Evolutionary conservation across 305 asterid species (phyloP), one percentile per base, ranked within the genome.

Genomic region (Solanum aculeatissimum): DNA sequence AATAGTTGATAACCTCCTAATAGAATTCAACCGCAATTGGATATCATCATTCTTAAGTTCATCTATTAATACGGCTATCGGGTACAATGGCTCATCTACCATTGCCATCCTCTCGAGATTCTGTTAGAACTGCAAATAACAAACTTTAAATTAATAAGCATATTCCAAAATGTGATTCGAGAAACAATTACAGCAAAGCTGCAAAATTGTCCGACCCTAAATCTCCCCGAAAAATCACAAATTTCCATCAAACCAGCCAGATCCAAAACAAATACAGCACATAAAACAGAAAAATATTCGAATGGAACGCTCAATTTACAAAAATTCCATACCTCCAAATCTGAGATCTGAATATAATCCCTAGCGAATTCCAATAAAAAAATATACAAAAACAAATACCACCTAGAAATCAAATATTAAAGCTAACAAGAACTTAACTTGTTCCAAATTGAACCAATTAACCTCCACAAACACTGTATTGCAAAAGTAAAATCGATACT

Each of bases 11-110:
- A 95, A 90, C 88, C 95, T 92, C 23, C 98, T 92, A 14, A 95
- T 93, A 40, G 98, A 95, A 85, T 94, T 95, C 77, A 95, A 86
- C 84, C 98, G 86, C 42, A 94, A 91, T 81, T 94, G 98, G 83
- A 93, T 94, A 80, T 95, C 98, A 27, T 95, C 98, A 19, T 95
- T 94, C 92, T 95, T 95, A 71, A 95, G 91, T 89, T 95, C 98
- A 38, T 95, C 98, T 84, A 95, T 94, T 43, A 95, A 91, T 53
- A 95, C 98, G 8, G 98, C 98, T 89, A 95, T 95, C 18, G 98
- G 98, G 79, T 95, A 95, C 86, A 95, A 88, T 72, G 98, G 98
- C 92, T 93, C 98, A 6, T 95, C 98, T 88, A 92, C 97, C 95
- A 92, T 92, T 84, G 99, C 87, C 98, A 94, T 95, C 85, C 86